Base-by-base conservation (phyloP, 495 filamentous ascomycete species). In the Letharia lupina region DNA sequence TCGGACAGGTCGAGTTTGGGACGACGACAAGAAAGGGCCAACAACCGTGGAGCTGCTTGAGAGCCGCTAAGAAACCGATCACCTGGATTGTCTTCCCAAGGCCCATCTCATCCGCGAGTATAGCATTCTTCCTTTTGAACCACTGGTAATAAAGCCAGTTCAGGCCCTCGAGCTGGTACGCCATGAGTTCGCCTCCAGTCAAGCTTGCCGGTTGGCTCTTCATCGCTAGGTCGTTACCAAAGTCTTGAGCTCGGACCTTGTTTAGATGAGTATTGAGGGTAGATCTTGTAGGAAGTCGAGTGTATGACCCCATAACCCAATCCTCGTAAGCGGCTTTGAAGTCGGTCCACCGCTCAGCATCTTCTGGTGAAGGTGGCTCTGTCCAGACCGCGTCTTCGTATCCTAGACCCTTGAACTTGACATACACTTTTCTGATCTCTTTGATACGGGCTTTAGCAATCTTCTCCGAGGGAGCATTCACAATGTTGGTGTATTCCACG, bases 121-220 rank as follows among this genome's bases (percentile, higher is more conserved):
- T 94, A n/a, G 89, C 88, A 70, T 95, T 98, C 67, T 89, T 82
- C 67, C 87, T 80, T 59, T 84, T 78, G 67, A 89, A 85, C 79
- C 91, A 96, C 73, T 91, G 93, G 73, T 91, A 96, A 65, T 96
- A 88, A n/a, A 98, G 83, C 92, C 94, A 99, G 73, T 98, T 97
- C 65, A 98, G 75, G 20, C 95, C 95, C 28, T 97, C 91, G 50
- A 93, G 77, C 72, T 99, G 95, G 73, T 99, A 99, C 15, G 83
- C 79, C 93, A 99, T 98, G 47, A 97, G 79, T 66, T 91, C 81
- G 13, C 93, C 93, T 31, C 90, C 87, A 31, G 77, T 82, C 15
- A 99, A 77, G 44, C 86, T 83, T 35, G 78, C 75, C 0, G 95
- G 93, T 73, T 99, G 95, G 35, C 79, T 75, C 56, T 87, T 81